Conservation (phyloP, 2,329 filamentous ascomycete species). For the Colletotrichum australisinense region DNA sequence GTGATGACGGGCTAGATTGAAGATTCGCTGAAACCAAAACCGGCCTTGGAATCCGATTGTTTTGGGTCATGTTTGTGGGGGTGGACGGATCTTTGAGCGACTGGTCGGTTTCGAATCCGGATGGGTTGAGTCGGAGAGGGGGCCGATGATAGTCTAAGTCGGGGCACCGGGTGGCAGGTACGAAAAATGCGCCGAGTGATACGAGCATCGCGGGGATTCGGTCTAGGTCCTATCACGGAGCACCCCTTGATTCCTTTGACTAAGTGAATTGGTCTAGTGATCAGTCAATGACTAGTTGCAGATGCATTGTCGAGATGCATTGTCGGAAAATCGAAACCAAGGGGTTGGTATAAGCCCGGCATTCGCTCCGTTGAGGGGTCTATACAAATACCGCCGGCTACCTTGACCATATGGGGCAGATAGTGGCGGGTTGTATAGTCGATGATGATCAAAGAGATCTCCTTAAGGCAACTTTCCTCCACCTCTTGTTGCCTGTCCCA, state of each 20-base stretch:
- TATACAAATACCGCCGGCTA: background rate
- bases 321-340: background rate
- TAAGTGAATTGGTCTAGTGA: too few relatives aligned
- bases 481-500: conserved; percentile 71
- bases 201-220: background rate
- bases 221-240: background rate
- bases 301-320: background rate
- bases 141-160: conserved; percentile 1
- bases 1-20: background rate
- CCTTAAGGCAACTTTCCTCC: conserved; percentile 70
- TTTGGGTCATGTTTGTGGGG: conserved; percentile 1
- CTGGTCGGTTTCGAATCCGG: conserved; percentile 23
- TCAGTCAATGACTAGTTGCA: background rate
- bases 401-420: background rate
- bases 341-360: background rate
- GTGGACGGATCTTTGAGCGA: background rate
- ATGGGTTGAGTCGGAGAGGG: conserved; percentile 6
- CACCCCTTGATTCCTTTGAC: background rate
- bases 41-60: conserved; percentile 17
- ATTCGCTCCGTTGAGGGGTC: background rate
- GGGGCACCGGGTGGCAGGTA: too few relatives aligned
- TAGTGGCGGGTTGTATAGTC: background rate
- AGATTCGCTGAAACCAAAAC: background rate
- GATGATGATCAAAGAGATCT: background rate
- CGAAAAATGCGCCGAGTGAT: background rate